These are phyloP conservation scores for Daldinia loculata DNA, from an alignment of 495 filamentous ascomycete genomes.

Conservation along the genomic window DNA sequence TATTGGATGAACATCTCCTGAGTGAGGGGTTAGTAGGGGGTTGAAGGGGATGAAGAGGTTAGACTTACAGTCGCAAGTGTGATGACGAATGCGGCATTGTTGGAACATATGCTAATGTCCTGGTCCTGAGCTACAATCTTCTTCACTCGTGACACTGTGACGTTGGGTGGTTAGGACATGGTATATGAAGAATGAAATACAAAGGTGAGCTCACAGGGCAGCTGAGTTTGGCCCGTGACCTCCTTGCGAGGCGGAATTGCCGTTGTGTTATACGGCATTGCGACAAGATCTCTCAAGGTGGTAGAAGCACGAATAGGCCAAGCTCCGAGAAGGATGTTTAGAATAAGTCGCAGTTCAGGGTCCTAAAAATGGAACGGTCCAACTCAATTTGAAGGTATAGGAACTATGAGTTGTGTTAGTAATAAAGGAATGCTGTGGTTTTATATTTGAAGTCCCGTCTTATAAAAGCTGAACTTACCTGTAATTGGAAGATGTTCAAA, in stretches of 20 bases:
- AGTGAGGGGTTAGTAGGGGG: neutral
- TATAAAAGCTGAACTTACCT: neutral
- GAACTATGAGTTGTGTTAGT: neutral
- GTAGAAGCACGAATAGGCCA: neutral
- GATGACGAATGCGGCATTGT: conserved; percentile 93
- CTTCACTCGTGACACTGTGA: conserved; percentile 85
- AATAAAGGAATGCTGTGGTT: neutral
- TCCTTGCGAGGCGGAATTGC: conserved; percentile 82
- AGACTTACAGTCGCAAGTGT: conserved; percentile 80
- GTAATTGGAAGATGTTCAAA: neutral
- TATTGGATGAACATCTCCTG: conserved; percentile 98
- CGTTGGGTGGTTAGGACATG: conserved; percentile 2
- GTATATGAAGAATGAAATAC: neutral
- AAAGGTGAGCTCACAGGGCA: conserved; percentile 74
- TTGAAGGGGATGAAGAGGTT: neutral
- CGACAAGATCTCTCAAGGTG: neutral
- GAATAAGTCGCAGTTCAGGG: neutral
- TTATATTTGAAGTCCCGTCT: too few species aligned
- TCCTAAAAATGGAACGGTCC: neutral
- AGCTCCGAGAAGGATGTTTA: neutral
- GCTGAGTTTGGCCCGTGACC: conserved; percentile 80
- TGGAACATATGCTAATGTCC: conserved; percentile 84
- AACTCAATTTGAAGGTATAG: neutral
- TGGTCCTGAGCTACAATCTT: conserved; percentile 90
- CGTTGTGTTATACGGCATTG: conserved; percentile 89